These are phyloP conservation scores for Penicillium desertorum DNA, from an alignment of 495 filamentous ascomycete genomes.

Conservation along the genomic window DNA sequence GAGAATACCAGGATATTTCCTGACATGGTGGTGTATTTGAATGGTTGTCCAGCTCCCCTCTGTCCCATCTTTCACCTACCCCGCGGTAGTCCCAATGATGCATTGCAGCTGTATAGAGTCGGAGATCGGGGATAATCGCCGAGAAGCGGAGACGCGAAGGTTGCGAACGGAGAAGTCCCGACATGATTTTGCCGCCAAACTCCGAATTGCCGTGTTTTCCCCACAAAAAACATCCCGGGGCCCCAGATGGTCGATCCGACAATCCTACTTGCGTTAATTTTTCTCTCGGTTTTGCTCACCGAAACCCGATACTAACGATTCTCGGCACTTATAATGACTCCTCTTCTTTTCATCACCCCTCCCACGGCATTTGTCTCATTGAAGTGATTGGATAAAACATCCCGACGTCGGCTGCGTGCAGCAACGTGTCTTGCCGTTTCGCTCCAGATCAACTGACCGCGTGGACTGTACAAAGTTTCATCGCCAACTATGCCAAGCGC, in stretches of 20 bases:
- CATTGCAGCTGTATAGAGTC: constrained; percentile 16
- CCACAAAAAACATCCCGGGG: constrained; percentile 4
- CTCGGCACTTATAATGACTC: constrained; percentile 5
- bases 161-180: not conserved
- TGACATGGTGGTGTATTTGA: constrained; percentile 34
- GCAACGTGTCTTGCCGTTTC: constrained; percentile 6
- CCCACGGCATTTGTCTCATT: constrained; percentile 2
- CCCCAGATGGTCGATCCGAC: constrained; percentile 1
- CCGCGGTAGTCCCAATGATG: not conserved
- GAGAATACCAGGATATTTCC: constrained; percentile 5
- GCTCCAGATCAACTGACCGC: not conserved
- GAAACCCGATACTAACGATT: constrained; percentile 27
- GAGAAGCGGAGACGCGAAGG: constrained; percentile 15
- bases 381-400: constrained; percentile 13
- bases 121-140: constrained; percentile 37
- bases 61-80: not conserved
- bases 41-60: constrained; percentile 10
- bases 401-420: constrained; percentile 26
- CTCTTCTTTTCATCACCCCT: constrained; percentile 1
- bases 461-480: constrained; percentile 4
- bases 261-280: not conserved
- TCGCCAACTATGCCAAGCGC: constrained; percentile 1
- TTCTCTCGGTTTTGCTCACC: constrained; percentile 21
- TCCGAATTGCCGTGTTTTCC: not conserved
- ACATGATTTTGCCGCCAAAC: not conserved